Evolutionary conservation across 2,329 filamentous ascomycete genomes (phyloP).

Genomic region (Microdochium bolleyi): DNA sequence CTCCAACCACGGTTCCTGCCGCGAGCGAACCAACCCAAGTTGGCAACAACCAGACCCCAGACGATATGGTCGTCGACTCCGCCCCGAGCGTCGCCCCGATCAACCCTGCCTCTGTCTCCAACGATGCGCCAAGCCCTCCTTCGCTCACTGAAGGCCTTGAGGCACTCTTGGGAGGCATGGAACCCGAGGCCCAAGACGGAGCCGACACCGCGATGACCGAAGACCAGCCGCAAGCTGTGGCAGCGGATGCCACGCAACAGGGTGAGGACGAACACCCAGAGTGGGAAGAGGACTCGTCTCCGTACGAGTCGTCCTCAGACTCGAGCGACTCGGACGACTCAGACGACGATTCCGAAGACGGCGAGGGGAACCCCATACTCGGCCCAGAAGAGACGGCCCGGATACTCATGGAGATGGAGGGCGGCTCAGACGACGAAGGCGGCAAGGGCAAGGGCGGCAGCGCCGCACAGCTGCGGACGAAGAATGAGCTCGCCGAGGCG

Average conservation of each 20-base stretch:
- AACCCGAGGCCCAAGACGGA: constrained; percentile 10
- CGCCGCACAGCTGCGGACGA: constrained; percentile 57
- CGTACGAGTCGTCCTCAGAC: constrained; percentile 57
- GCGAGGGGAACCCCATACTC: constrained; percentile 55
- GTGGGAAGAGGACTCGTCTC: constrained; percentile 78
- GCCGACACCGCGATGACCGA: constrained; percentile 2
- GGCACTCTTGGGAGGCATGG: constrained; percentile 19
- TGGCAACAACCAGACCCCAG: background rate
- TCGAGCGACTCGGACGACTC: constrained; percentile 50
- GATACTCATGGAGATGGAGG: constrained; percentile 77
- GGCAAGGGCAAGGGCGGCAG: constrained; percentile 35
- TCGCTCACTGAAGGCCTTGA: constrained; percentile 23
- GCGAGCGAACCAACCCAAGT: background rate
- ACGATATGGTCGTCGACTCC: background rate
- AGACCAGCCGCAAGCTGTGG: constrained; percentile 4
- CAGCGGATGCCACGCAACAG: constrained; percentile 5
- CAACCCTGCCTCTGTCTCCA: constrained; percentile 3
- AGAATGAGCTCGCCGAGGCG: constrained; percentile 68
- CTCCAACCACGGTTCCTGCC: background rate
- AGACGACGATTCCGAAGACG: constrained; percentile 51
- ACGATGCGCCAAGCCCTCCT: constrained; percentile 19
- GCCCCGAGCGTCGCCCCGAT: background rate
- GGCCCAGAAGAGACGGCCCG: constrained; percentile 76
- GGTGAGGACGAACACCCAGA: constrained; percentile 50
- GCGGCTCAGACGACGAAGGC: constrained; percentile 70